Percentiles rank a stretch among this genome's conserved stretches.
phyloP scores from a whole-genome alignment of 177 flowering plant genomes.

The Vitis hybrid region DNA sequence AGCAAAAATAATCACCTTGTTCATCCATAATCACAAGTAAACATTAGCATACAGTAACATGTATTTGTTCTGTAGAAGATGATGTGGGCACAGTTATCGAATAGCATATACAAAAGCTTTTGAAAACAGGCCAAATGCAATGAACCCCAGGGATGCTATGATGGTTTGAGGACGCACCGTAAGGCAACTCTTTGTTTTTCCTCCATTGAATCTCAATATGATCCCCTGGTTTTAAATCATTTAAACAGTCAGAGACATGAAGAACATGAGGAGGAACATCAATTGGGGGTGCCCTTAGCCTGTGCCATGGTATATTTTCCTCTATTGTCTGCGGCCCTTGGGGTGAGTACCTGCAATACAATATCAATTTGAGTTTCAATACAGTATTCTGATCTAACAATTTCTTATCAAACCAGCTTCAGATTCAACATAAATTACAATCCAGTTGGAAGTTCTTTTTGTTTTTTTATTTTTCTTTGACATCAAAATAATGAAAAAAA shows the following conservation, averaged over 20 bases:
- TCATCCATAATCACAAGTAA: background rate
- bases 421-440: too few relatives aligned
- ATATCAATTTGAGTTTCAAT: background rate
- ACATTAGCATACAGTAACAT: background rate
- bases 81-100: background rate
- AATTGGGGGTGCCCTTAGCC: constrained; percentile 43
- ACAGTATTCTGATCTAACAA: too few relatives aligned
- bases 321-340: constrained; percentile 32
- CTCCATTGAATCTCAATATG: constrained; percentile 61
- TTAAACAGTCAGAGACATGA: constrained; percentile 39
- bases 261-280: constrained; percentile 34
- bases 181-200: constrained; percentile 48
- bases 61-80: background rate
- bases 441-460: too few relatives aligned
- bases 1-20: background rate
- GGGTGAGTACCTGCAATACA: constrained; percentile 31
- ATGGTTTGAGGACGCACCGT: constrained; percentile 26
- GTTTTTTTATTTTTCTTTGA: too few relatives aligned
- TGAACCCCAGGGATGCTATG: background rate
- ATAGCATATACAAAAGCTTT: background rate
- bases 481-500: too few relatives aligned
- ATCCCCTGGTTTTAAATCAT: constrained; percentile 44
- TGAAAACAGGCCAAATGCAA: background rate
- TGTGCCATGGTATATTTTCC: constrained; percentile 37
- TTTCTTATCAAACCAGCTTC: too few relatives aligned